Base-by-base conservation (phyloP, 2,329 filamentous ascomycete genomes). In the Aspergillus spinulosporus region DNA sequence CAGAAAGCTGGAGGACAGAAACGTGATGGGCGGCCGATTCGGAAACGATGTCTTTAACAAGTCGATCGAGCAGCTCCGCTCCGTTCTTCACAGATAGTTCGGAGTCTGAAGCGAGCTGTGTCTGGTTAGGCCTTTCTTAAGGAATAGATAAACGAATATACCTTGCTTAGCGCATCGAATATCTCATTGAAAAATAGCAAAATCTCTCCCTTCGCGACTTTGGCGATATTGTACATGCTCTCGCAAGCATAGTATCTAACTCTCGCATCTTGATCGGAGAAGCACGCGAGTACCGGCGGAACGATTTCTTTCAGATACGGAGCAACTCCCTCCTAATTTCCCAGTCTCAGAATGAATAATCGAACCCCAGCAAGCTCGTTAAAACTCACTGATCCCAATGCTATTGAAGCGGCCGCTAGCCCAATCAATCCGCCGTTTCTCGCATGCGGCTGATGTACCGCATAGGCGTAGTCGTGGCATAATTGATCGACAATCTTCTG, bases 181-280 rank as follows among this genome's bases (percentile, higher is more conserved):
- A 99, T 94, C 68, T 95, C 89, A 76, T 99, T 99, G 76, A 99
- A 99, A 79, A 96, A 99, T 40, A 95, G 84, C 62, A 99, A 76
- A 15, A 99, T 94, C 75, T 99, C 94, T 39, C 95, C 94, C 76
- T 99, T 99, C 59, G 93, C 94, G 47, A 99, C 94, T 77, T 99
- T 99, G 69, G 94, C 92, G 70, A 99, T 99, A 75, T 99, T 99
- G 78, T 99, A 99, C 94, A 99, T 99, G 74, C 92, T 95, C 79
- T 99, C 94, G 76, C 94, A 99, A 26, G 94, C 94, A 76, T 99
- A 99, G 74, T 99, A 99, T 62, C 94, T 85, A 32, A 97, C 94
- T 57, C 94, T 85, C 29, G 94, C 92, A 88, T 99, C 94, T 78
- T 97, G 94, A 66, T 99, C 95, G 56, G 90, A 90, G 75, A 99